phyloP scores from a whole-genome alignment of 2,329 filamentous ascomycete species.

The Colletotrichum simmondsii region DNA sequence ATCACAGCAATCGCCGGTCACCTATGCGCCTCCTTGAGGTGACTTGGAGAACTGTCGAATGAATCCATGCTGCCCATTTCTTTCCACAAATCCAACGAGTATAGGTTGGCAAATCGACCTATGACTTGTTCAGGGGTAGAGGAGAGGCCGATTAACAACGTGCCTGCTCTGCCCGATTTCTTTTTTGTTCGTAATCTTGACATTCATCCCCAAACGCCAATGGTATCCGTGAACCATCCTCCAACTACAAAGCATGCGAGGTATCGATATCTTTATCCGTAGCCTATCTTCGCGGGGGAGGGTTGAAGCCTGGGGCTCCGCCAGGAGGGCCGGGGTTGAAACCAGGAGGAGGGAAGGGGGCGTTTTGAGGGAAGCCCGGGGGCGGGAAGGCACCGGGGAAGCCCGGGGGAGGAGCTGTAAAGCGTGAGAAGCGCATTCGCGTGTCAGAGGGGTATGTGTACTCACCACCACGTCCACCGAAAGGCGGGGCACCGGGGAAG shows the following conservation, averaged over 20 bases:
- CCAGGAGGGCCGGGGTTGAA: conserved; percentile 59
- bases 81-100: conserved; percentile 15
- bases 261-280: conserved; percentile 33
- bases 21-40: neutral
- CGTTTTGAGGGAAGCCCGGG: conserved; percentile 52
- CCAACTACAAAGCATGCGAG: conserved; percentile 33
- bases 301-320: conserved; percentile 80
- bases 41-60: neutral
- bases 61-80: conserved; percentile 20
- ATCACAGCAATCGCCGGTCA: neutral
- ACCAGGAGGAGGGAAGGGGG: conserved; percentile 60
- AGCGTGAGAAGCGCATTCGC: conserved; percentile 44
- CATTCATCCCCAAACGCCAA: conserved; percentile 45
- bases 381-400: conserved; percentile 61
- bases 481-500: conserved; percentile 61
- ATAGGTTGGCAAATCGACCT: conserved; percentile 14
- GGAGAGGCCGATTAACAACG: conserved; percentile 10
- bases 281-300: conserved; percentile 70
- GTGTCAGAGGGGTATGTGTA: conserved; percentile 36
- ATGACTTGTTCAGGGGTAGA: conserved; percentile 29
- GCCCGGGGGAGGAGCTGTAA: conserved; percentile 58
- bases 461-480: conserved; percentile 67
- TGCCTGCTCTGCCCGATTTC: conserved; percentile 18
- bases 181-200: conserved; percentile 29
- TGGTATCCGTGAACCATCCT: conserved; percentile 39